These are phyloP conservation scores for Russula sp. DNA, from an alignment of 768 basidiomycete species.

Conservation along the genomic window DNA sequence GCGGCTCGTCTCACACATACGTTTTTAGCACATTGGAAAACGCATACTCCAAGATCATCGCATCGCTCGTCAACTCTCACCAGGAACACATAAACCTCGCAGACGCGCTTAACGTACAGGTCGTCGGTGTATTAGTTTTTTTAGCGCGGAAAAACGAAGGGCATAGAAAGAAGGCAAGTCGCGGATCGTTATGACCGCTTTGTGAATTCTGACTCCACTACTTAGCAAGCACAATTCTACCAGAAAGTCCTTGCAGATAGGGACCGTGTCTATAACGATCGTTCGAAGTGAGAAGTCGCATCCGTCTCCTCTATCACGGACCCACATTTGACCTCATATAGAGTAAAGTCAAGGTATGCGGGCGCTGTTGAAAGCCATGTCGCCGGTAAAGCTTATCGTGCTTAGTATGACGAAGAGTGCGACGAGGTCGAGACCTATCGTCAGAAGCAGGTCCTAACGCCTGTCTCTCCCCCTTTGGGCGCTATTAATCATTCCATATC, in stretches of 20 bases:
- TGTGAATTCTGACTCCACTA: slow-evolving; percentile 6
- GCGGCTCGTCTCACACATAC: slow-evolving; percentile 7
- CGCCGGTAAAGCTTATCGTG: slow-evolving; percentile 13
- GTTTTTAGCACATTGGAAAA: slow-evolving; percentile 61
- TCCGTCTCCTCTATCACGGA: slow-evolving; percentile 8
- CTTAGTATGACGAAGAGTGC: slow-evolving; percentile 79
- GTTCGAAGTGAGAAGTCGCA: slow-evolving; percentile 55
- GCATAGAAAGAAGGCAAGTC: slow-evolving; percentile 60
- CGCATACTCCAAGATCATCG: slow-evolving; percentile 67
- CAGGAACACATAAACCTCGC: slow-evolving; percentile 70
- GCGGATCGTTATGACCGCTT: slow-evolving; percentile 9
- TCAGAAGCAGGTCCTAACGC: slow-evolving; percentile 66
- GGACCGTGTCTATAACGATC: slow-evolving; percentile 64
- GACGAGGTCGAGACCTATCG: slow-evolving; percentile 65
- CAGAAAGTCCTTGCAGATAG: slow-evolving; percentile 68
- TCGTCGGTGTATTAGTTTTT: slow-evolving; percentile 59
- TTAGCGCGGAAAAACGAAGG: slow-evolving; percentile 65
- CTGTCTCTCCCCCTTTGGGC: slow-evolving; percentile 9
- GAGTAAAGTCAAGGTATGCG: slow-evolving; percentile 61
- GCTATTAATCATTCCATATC: slow-evolving; percentile 19
- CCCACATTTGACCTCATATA: slow-evolving; percentile 33
- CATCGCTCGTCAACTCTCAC: slow-evolving; percentile 55
- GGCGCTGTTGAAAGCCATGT: slow-evolving; percentile 9
- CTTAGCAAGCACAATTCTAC: slow-evolving; percentile 65
- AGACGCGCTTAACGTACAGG: slow-evolving; percentile 55